Percentiles rank a stretch among this genome's conserved stretches.
Evolutionary conservation across 495 filamentous ascomycete genomes (phyloP).

Genomic region (Penicillium robsamsonii): DNA sequence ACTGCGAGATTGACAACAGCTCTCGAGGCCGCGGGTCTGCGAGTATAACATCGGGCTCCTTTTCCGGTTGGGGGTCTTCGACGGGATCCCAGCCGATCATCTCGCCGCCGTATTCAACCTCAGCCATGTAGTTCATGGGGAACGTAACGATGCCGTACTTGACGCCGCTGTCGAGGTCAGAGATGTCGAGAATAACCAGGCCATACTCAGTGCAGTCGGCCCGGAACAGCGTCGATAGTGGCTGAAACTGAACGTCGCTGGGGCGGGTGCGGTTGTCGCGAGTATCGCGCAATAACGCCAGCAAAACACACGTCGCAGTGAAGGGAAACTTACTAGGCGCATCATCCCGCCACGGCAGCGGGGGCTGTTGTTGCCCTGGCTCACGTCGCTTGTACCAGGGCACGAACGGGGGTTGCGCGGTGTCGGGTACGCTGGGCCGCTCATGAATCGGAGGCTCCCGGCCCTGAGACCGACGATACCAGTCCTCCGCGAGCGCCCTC

Average conservation of each 20-base stretch:
- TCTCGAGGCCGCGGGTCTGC: constrained; percentile 14
- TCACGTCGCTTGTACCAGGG: no score
- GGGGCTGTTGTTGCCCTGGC: constrained; percentile 10
- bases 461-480: constrained; percentile 16
- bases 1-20: constrained; percentile 14
- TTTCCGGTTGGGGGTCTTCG: constrained; percentile 11
- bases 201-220: constrained; percentile 25
- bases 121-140: constrained; percentile 15
- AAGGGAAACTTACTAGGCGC: constrained; percentile 16
- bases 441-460: constrained; percentile 4
- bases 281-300: constrained; percentile 15
- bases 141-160: constrained; percentile 18
- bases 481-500: constrained; percentile 8
- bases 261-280: no score
- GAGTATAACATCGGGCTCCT: constrained; percentile 14
- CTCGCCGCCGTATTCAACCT: constrained; percentile 3
- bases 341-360: constrained; percentile 17
- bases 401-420: constrained; percentile 15
- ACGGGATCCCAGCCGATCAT: constrained; percentile 13
- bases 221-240: constrained; percentile 18
- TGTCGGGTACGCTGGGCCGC: constrained; percentile 16
- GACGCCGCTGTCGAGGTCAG: constrained; percentile 17
- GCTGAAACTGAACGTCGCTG: constrained; percentile 20
- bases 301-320: constrained; percentile 15
- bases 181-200: constrained; percentile 19